phyloP scores from a whole-genome alignment of 2,329 filamentous ascomycete species.

The Calonectria leucothoes region DNA sequence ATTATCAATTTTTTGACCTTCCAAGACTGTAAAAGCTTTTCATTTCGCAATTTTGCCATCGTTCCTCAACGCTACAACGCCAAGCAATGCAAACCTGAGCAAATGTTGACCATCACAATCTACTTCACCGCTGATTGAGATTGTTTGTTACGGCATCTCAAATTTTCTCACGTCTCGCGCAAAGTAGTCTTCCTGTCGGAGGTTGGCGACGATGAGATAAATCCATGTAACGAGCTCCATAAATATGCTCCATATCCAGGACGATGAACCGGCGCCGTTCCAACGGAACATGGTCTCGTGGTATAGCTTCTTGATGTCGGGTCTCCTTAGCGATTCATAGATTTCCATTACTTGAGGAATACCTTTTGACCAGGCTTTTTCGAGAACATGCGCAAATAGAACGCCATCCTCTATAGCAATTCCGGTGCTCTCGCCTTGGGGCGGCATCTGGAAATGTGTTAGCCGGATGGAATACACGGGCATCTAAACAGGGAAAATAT shows the following conservation, averaged over 20 bases:
- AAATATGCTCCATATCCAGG: slow-evolving; percentile 33
- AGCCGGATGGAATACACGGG: background rate
- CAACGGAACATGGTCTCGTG: slow-evolving; percentile 50
- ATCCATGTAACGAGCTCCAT: slow-evolving; percentile 42
- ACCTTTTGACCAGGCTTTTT: slow-evolving; percentile 28
- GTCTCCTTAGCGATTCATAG: slow-evolving; percentile 57
- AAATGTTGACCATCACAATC: background rate
- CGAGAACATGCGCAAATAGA: slow-evolving; percentile 53
- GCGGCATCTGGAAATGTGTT: slow-evolving; percentile 53
- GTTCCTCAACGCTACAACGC: background rate
- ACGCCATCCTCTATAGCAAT: slow-evolving; percentile 65
- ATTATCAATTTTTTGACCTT: background rate
- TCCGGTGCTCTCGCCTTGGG: slow-evolving; percentile 62
- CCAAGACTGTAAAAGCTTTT: background rate
- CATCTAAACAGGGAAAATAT: background rate
- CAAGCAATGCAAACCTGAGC: background rate
- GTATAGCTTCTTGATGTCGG: slow-evolving; percentile 57
- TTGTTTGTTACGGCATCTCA: slow-evolving; percentile 15
- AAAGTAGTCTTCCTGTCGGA: slow-evolving; percentile 30
- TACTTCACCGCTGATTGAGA: no score
- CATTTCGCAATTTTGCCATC: background rate
- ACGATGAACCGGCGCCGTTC: slow-evolving; percentile 23
- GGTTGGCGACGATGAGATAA: slow-evolving; percentile 31
- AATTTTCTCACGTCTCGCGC: slow-evolving; percentile 33
- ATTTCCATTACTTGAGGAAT: slow-evolving; percentile 58